phyloP scores from a whole-genome alignment of 1,284 basidiomycete species.

The Naganishia sp. region DNA sequence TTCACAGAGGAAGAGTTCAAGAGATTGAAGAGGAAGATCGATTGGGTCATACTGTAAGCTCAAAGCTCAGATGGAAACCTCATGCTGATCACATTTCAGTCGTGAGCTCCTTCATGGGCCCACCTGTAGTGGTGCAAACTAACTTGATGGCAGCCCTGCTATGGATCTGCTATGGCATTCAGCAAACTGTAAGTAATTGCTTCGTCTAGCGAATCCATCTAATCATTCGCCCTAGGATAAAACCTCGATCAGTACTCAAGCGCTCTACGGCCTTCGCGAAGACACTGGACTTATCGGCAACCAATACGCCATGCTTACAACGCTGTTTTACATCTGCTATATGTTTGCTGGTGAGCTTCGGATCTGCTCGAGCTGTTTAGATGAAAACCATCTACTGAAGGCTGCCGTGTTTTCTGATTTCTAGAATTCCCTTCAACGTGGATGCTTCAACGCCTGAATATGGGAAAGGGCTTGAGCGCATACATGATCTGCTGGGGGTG shows the following conservation, averaged over 20 bases:
- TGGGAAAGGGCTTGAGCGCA: constrained; percentile 15
- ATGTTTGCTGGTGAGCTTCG: background rate
- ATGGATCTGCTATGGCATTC: constrained; percentile 38
- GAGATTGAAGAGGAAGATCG: constrained; percentile 41
- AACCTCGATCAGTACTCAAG: constrained; percentile 25
- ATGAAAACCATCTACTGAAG: too few species aligned
- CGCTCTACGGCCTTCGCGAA: constrained; percentile 39
- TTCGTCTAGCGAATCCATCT: background rate
- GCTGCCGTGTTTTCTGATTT: too few species aligned
- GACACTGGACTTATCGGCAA: constrained; percentile 43
- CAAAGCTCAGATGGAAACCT: background rate
- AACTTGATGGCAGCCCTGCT: background rate
- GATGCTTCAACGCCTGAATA: constrained; percentile 10
- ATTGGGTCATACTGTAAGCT: constrained; percentile 39
- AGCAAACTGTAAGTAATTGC: constrained; percentile 39
- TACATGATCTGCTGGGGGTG: constrained; percentile 13
- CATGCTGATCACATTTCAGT: background rate
- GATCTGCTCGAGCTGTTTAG: too few species aligned
- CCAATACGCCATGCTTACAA: constrained; percentile 43
- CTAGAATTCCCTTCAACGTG: constrained; percentile 13
- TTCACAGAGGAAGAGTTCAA: constrained; percentile 40
- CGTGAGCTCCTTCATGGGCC: background rate
- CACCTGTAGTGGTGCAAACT: too few species aligned
- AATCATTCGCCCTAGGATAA: constrained; percentile 34
- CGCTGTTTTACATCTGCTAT: constrained; percentile 13